These are phyloP conservation scores for Ganoderma multipileum DNA, from an alignment of 1,284 basidiomycete genomes.

Conservation along the genomic window DNA sequence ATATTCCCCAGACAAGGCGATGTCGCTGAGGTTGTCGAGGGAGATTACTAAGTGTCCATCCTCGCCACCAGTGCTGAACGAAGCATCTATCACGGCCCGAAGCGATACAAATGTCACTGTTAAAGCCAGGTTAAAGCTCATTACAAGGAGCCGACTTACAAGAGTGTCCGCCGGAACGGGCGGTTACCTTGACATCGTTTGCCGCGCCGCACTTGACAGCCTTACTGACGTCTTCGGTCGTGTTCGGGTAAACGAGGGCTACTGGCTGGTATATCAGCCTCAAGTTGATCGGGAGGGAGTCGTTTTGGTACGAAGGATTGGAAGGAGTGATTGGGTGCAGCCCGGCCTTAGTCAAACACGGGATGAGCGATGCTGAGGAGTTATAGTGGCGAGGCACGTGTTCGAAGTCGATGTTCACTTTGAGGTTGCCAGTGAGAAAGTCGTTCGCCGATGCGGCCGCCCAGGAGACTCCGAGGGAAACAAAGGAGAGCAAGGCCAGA, in stretches of 20 bases:
- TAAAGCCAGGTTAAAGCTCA: neutral
- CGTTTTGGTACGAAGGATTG: neutral
- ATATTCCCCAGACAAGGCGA: neutral
- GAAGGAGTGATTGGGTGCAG: constrained; percentile 4
- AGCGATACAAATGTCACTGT: neutral
- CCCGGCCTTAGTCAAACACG: neutral
- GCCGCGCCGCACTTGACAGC: neutral
- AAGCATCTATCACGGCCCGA: neutral
- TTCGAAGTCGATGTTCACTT: neutral
- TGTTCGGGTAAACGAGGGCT: constrained; percentile 5
- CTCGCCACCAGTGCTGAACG: constrained; percentile 5
- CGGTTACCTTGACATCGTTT: constrained; percentile 7
- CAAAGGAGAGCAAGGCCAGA: neutral
- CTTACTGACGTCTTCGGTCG: constrained; percentile 1
- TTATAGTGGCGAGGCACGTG: neutral
- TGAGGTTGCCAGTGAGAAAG: neutral
- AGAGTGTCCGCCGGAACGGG: constrained; percentile 7
- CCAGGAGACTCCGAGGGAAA: neutral
- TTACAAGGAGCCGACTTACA: neutral
- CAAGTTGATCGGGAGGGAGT: constrained; percentile 1
- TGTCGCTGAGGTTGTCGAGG: constrained; percentile 1
- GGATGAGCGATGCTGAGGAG: constrained; percentile 2
- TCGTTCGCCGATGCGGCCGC: neutral
- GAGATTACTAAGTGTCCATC: constrained; percentile 2
- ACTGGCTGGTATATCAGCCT: constrained; percentile 3